Conservation (phyloP, 441 rosid genomes). For the Brassica hybrid region DNA sequence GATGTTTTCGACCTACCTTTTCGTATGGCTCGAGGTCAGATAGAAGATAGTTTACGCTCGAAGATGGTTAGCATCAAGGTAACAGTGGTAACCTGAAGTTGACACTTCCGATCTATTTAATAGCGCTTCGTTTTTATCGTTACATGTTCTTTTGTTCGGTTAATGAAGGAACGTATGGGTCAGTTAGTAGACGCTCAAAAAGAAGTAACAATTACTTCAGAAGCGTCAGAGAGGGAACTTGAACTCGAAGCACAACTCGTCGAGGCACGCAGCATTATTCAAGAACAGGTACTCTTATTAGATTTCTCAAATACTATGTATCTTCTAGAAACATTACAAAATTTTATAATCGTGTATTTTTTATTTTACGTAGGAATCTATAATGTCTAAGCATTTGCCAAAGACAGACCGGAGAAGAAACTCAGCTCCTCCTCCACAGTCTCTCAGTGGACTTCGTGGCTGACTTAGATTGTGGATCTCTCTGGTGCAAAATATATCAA, state of each 20-base stretch:
- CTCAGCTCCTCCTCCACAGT: conserved; percentile 43
- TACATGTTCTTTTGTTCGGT: conserved; percentile 18
- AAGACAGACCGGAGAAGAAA: conserved; percentile 78
- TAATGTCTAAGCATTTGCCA: conserved; percentile 78
- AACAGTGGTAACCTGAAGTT: neutral
- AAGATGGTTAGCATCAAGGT: conserved; percentile 97
- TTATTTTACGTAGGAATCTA: conserved; percentile 56
- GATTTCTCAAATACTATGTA: neutral
- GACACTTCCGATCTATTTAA: neutral
- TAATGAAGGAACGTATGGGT: conserved; percentile 82
- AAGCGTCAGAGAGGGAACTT: conserved; percentile 97
- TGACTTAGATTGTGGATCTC: conserved; percentile 8
- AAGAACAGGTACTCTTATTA: conserved; percentile 73
- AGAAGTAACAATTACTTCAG: conserved; percentile 87
- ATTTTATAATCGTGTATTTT: neutral
- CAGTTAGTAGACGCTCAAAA: conserved; percentile 93
- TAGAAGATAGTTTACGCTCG: conserved; percentile 88
- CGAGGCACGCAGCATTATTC: conserved; percentile 97
- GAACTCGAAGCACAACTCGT: conserved; percentile 99
- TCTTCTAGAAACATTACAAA: conserved; percentile 1
- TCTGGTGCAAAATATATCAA: conserved; percentile 2
- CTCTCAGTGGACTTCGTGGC: conserved; percentile 35
- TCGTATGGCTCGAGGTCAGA: conserved; percentile 94
- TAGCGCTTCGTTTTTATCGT: conserved; percentile 7
- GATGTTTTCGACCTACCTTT: conserved; percentile 92